Percentiles rank a stretch among this genome's conserved stretches.
Conservation (phyloP, 257 asterid species). For the Pogostemon cablin region DNA sequence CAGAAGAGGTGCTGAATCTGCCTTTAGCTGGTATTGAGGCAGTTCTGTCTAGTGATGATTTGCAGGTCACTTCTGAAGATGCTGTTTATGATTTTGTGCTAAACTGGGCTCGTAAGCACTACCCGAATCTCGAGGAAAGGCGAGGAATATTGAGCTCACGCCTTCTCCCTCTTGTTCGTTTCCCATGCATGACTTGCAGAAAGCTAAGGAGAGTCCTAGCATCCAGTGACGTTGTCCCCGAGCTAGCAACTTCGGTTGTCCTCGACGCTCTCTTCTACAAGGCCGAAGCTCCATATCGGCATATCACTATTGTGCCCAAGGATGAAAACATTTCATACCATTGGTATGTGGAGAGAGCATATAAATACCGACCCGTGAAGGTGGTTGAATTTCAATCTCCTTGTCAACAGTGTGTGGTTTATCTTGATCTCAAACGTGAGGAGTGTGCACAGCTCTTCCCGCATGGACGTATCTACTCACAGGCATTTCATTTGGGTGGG, state of each 20-base stretch:
- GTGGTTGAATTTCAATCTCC: conserved; percentile 77
- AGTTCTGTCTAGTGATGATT: conserved; percentile 67
- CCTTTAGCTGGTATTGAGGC: conserved; percentile 84
- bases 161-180: conserved; percentile 67
- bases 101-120: conserved; percentile 77
- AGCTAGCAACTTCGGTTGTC: conserved; percentile 63
- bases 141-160: conserved; percentile 59
- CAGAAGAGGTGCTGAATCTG: conserved; percentile 68
- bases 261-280: conserved; percentile 82
- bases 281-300: conserved; percentile 72
- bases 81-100: conserved; percentile 72
- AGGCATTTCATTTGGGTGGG: conserved; percentile 88
- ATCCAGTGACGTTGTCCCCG: conserved; percentile 66
- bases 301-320: conserved; percentile 54
- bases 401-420: conserved; percentile 69
- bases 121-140: conserved; percentile 65
- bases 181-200: conserved; percentile 83
- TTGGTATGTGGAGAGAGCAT: conserved; percentile 70
- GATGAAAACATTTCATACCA: conserved; percentile 41
- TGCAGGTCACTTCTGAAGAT: conserved; percentile 86
- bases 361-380: conserved; percentile 78
- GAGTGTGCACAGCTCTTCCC: conserved; percentile 73
- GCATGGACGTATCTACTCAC: conserved; percentile 67
- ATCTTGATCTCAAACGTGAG: conserved; percentile 73
- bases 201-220: conserved; percentile 73